Evolutionary conservation across 176 grass and related monocot genomes (phyloP).

Genomic region (Pontederia crassipes): DNA sequence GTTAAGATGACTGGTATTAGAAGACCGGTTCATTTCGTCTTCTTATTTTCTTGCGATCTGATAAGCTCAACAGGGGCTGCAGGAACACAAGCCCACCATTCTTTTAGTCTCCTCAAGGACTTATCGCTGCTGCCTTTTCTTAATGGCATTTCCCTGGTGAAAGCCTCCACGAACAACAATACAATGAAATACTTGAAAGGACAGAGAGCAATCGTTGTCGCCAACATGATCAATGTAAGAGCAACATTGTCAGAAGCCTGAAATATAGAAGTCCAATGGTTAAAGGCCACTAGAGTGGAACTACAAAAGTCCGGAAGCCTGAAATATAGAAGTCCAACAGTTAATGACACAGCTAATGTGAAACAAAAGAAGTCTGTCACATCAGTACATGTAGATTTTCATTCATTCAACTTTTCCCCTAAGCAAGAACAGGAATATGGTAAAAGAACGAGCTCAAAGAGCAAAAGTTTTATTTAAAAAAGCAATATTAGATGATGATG

Average conservation of each 20-base stretch:
- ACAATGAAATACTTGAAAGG: slow-evolving; percentile 43
- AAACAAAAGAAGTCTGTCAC: not conserved
- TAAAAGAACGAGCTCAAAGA: too few species aligned
- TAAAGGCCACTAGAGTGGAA: not conserved
- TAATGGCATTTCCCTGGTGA: slow-evolving; percentile 79
- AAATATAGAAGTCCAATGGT: slow-evolving; percentile 1
- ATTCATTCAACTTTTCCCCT: too few species aligned
- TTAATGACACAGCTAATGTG: not conserved
- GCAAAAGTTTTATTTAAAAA: too few species aligned
- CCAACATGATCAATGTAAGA: slow-evolving; percentile 26
- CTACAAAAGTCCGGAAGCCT: slow-evolving; percentile 28
- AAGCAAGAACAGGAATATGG: too few species aligned
- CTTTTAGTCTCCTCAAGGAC: slow-evolving; percentile 43
- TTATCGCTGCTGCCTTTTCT: slow-evolving; percentile 56
- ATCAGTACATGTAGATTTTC: not conserved
- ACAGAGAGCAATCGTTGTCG: slow-evolving; percentile 35
- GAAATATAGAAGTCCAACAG: slow-evolving; percentile 2
- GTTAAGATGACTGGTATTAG: too few species aligned
- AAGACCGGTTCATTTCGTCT: too few species aligned
- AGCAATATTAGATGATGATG: too few species aligned
- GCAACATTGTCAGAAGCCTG: slow-evolving; percentile 51
- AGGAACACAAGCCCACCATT: slow-evolving; percentile 87
- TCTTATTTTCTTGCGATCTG: not conserved
- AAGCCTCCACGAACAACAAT: slow-evolving; percentile 39
- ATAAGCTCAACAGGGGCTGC: slow-evolving; percentile 68